phyloP scores from a whole-genome alignment of 176 grass and related monocot species.

The Puya raimondii region DNA sequence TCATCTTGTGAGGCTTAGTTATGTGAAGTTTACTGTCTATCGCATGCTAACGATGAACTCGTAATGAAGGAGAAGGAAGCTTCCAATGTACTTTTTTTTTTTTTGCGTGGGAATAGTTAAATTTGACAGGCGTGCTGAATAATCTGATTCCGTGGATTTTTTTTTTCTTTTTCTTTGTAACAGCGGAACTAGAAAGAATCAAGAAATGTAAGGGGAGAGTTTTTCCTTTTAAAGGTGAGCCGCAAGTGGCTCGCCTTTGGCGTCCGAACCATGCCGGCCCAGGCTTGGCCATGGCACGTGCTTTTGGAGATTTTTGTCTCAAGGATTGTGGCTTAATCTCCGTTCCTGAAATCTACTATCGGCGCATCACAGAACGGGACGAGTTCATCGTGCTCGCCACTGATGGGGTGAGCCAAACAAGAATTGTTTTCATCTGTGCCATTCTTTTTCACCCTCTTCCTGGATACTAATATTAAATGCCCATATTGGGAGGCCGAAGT shows the following conservation, averaged over 20 bases:
- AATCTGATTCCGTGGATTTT: background rate
- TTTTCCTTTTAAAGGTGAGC: conserved; percentile 83
- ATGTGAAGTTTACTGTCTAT: background rate
- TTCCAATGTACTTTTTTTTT: background rate
- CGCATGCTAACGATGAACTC: background rate
- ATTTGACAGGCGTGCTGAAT: background rate
- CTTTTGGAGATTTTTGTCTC: conserved; percentile 86
- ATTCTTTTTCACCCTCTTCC: no score
- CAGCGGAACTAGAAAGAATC: conserved; percentile 78
- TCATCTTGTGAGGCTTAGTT: background rate
- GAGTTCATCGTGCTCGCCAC: conserved; percentile 78
- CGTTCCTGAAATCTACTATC: conserved; percentile 57
- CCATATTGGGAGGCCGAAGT: no score
- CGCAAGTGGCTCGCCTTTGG: conserved; percentile 74
- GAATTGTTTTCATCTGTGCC: background rate
- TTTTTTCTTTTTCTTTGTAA: conserved; percentile 4
- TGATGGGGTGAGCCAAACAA: conserved; percentile 53
- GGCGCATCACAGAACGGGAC: conserved; percentile 44
- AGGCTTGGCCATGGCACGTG: conserved; percentile 86
- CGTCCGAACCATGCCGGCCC: conserved; percentile 69
- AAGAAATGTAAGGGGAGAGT: conserved; percentile 62
- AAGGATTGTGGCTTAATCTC: conserved; percentile 88
- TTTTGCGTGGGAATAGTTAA: background rate
- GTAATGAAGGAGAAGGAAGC: background rate
- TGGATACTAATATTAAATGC: no score